A percentile compares a stretch with the other conserved stretches of the same genome.
Evolutionary conservation across 306 rosid genomes (phyloP).

Genomic region (Dalbergia cochinchinensis): DNA sequence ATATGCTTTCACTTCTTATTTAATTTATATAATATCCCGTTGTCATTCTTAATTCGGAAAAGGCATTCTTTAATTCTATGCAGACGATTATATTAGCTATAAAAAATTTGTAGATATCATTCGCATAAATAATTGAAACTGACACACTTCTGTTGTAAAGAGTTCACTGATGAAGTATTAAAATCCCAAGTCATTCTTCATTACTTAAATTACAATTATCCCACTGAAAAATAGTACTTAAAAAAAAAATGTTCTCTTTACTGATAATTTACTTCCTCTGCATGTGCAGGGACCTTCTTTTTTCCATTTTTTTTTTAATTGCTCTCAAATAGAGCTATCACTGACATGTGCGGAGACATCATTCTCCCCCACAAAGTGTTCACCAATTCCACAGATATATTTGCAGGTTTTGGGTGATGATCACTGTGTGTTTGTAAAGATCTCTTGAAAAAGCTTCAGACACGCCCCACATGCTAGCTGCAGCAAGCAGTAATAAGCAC

Average conservation of each 20-base stretch:
- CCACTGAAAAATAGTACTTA: constrained; percentile 2
- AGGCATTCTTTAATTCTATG: constrained; percentile 26
- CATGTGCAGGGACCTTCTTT: constrained; percentile 43
- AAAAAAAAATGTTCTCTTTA: neutral
- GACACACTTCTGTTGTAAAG: constrained; percentile 19
- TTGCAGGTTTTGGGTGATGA: constrained; percentile 41
- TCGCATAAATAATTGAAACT: neutral
- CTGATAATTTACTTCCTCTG: constrained; percentile 32
- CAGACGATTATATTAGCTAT: neutral
- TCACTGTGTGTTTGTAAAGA: constrained; percentile 41
- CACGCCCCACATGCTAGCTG: constrained; percentile 50
- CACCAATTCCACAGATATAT: constrained; percentile 29
- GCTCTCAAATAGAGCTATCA: neutral
- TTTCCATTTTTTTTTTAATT: constrained; percentile 13
- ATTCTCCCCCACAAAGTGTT: constrained; percentile 50
- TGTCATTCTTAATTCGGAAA: constrained; percentile 39
- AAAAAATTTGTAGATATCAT: neutral
- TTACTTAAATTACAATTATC: constrained; percentile 28
- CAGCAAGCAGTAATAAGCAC: constrained; percentile 42
- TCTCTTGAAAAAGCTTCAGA: constrained; percentile 43
- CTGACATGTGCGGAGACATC: constrained; percentile 54
- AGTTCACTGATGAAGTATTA: constrained; percentile 16
- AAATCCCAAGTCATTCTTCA: constrained; percentile 14
- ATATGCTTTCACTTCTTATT: constrained; percentile 18
- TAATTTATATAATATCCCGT: neutral